These are phyloP conservation scores for Coemansia sp. DNA, from an alignment of 192 early-diverging fungal genomes.

Conservation along the genomic window DNA sequence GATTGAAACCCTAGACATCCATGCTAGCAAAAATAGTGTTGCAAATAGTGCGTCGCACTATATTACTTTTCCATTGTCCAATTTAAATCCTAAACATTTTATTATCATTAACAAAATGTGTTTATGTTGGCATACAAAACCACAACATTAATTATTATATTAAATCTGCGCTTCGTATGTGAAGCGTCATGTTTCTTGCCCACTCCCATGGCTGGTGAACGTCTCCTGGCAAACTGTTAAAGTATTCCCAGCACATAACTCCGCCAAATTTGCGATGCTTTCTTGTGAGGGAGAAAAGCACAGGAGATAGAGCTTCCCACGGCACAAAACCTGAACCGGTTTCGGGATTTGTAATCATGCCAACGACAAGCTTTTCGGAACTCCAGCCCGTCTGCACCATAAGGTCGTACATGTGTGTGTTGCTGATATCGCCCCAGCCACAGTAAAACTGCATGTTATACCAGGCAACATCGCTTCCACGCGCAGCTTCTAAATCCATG, in stretches of 20 bases:
- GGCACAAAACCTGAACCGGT: slow-evolving; percentile 14
- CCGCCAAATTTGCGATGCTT: slow-evolving; percentile 11
- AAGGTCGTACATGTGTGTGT: slow-evolving; percentile 15
- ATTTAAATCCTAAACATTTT: too few species aligned
- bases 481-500: slow-evolving; percentile 5
- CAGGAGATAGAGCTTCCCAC: slow-evolving; percentile 4
- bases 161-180: not conserved
- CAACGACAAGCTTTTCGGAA: slow-evolving; percentile 12
- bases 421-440: slow-evolving; percentile 20
- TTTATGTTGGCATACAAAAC: not conserved
- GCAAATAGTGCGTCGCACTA: not conserved
- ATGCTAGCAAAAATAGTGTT: not conserved
- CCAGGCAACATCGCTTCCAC: slow-evolving; percentile 15
- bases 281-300: not conserved
- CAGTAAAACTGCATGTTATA: slow-evolving; percentile 19
- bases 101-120: too few species aligned
- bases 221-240: slow-evolving; percentile 15
- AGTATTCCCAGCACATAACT: slow-evolving; percentile 22
- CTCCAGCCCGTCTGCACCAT: slow-evolving; percentile 18
- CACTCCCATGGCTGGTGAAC: slow-evolving; percentile 13
- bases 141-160: not conserved
- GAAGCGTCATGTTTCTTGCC: slow-evolving; percentile 14
- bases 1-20: too few species aligned
- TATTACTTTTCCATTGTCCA: not conserved
- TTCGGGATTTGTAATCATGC: slow-evolving; percentile 15